Evolutionary conservation across 177 flowering plant species (phyloP).

Genomic region (Vitis hybrid): DNA sequence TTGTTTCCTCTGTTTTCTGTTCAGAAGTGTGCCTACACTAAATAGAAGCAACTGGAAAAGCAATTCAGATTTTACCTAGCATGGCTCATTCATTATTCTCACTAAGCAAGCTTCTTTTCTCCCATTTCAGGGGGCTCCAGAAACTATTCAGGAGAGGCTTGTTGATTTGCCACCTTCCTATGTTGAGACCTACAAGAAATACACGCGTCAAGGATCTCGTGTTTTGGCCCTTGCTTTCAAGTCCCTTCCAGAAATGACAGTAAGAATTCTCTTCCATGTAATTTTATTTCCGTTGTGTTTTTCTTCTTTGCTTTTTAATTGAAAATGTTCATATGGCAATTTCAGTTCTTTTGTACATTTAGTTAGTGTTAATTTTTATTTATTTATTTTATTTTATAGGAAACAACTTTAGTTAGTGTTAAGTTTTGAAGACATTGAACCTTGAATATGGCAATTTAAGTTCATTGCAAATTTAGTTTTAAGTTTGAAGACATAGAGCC

Average conservation of each 20-base stretch:
- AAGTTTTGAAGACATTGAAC: too few species aligned
- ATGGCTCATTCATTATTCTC: too few species aligned
- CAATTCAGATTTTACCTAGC: too few species aligned
- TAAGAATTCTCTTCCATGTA: slow-evolving; percentile 29
- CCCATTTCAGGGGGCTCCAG: slow-evolving; percentile 89
- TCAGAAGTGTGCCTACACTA: too few species aligned
- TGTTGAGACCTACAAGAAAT: slow-evolving; percentile 81
- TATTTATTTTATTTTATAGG: too few species aligned
- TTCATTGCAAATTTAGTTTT: background rate
- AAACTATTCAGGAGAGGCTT: slow-evolving; percentile 84
- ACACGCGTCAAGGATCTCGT: slow-evolving; percentile 96
- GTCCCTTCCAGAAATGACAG: slow-evolving; percentile 89
- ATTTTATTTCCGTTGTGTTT: background rate
- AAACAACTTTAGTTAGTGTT: too few species aligned
- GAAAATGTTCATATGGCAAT: background rate
- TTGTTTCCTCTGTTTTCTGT: too few species aligned
- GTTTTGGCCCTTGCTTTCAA: slow-evolving; percentile 95
- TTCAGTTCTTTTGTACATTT: too few species aligned
- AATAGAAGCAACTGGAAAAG: too few species aligned
- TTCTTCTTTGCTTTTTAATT: background rate
- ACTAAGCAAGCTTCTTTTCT: background rate
- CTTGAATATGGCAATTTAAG: background rate
- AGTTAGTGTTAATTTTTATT: too few species aligned
- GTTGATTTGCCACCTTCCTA: slow-evolving; percentile 69
- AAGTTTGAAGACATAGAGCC: too few species aligned